Evolutionary conservation across 2,329 filamentous ascomycete species (phyloP).

Genomic region (Fusarium concolor): DNA sequence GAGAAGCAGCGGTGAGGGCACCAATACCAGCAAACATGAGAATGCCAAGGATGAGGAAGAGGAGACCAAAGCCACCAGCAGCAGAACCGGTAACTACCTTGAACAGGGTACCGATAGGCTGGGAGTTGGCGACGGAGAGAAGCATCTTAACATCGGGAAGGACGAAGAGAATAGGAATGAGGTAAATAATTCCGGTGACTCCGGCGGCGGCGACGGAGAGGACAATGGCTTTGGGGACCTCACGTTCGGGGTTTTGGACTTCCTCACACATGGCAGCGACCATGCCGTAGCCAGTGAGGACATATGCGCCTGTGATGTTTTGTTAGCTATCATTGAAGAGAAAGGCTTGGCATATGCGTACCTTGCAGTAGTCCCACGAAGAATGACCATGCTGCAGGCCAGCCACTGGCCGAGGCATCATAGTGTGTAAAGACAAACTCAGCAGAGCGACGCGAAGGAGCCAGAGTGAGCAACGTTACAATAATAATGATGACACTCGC

Average conservation of each 20-base stretch:
- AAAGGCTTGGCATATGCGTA: conserved; percentile 48
- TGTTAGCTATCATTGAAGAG: conserved; percentile 10
- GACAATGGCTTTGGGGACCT: conserved; percentile 76
- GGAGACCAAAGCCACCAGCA: conserved; percentile 77
- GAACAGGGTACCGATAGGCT: conserved; percentile 81
- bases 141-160: conserved; percentile 74
- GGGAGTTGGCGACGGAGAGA: conserved; percentile 74
- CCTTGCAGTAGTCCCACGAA: conserved; percentile 65
- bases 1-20: conserved; percentile 77
- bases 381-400: conserved; percentile 74
- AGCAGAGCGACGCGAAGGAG: conserved; percentile 71
- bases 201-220: conserved; percentile 74
- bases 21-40: conserved; percentile 81
- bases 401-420: conserved; percentile 75
- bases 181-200: conserved; percentile 70
- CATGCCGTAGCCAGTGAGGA: conserved; percentile 62
- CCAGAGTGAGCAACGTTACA: conserved; percentile 74
- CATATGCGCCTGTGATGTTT: conserved; percentile 51
- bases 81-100: conserved; percentile 79
- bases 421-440: conserved; percentile 76
- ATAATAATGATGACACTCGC: conserved; percentile 76
- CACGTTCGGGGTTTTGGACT: conserved; percentile 69
- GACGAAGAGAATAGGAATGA: conserved; percentile 81
- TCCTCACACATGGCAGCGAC: conserved; percentile 68
- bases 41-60: conserved; percentile 82